Base-by-base conservation (phyloP, 768 basidiomycete genomes). In the Suillus sp. region DNA sequence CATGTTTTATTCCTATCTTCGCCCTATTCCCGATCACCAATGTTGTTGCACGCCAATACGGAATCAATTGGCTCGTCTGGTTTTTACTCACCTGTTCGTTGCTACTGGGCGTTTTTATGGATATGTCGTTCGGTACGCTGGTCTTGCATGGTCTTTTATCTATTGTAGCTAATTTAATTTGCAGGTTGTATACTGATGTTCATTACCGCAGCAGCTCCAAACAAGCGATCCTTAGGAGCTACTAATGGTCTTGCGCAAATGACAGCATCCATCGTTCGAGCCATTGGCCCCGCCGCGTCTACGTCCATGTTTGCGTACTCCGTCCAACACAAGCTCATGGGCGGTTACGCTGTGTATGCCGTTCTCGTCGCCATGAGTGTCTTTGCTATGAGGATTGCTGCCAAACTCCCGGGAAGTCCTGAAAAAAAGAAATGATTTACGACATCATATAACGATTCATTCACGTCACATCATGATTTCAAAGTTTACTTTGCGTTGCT, bases 181-280 rank as follows among this genome's bases (percentile, higher is more conserved):
- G 3, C 38, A 90, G 90, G 88, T 13, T 86, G 88, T 51, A 78
- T 90, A 47, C 84, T 91, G 69, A 89, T 92, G 65, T 89, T 85
- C 68, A 87, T 92, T 64, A 81, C 84, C 13, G 82, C 84, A 30
- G 79, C 89, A 32, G 78, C 90, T 0, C 90, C 91, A 8, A 89
- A 89, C 66, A 80, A 80, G 60, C 82, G 85, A 35, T 84, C 84
- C 4, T 79, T 91, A n/a, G 90, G 90, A 43, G 81, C 88, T 7
- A 86, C 86, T 25, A 90, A 91, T 67, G 90, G 90, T 38, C 69
- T 72, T 20, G 69, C 69, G 54, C 75, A 74, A 65, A 72, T 68
- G 51, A 68, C 68, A 13, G 75, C 71, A 34, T 72, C 77, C 11
- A 25, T 75, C 14, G 68, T 68, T 40, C 72, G 76, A 45, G 74